Percentiles rank a stretch among this genome's conserved stretches.
Evolutionary conservation across 129 eudicot genomes (phyloP).

Genomic region (Flaveria linearis): DNA sequence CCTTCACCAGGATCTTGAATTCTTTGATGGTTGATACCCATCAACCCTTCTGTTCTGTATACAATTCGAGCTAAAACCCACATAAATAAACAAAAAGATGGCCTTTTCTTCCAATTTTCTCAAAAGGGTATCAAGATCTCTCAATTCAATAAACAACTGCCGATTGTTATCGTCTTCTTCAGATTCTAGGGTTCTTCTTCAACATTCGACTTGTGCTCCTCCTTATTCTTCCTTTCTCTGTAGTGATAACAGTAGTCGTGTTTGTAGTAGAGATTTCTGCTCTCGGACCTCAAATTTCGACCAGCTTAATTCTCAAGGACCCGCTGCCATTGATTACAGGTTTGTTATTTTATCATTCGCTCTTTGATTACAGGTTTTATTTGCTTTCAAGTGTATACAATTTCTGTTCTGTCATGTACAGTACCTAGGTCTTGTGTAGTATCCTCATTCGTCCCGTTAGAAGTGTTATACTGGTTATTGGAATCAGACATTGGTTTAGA

Average conservation of each 20-base stretch:
- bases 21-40: no score
- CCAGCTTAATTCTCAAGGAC: constrained; percentile 45
- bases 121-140: constrained; percentile 32
- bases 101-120: constrained; percentile 35
- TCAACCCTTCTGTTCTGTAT: no score
- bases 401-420: no score
- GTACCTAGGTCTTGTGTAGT: no score
- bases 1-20: no score
- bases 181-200: constrained; percentile 19
- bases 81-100: constrained; percentile 20
- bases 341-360: constrained; percentile 22
- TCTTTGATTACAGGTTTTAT: background rate
- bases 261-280: constrained; percentile 38
- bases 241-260: background rate
- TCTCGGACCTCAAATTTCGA: constrained; percentile 38
- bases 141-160: constrained; percentile 20
- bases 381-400: background rate
- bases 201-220: constrained; percentile 7
- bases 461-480: no score
- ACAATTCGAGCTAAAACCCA: constrained; percentile 1
- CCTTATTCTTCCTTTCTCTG: background rate
- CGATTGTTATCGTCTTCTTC: constrained; percentile 28
- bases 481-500: no score
- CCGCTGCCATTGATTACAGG: constrained; percentile 71
- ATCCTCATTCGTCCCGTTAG: no score